A percentile compares a stretch with the other conserved stretches of the same genome.
These are phyloP conservation scores for Phytophthora foliorum DNA, from an alignment of 352 stramenopile species.

Conservation along the genomic window DNA sequence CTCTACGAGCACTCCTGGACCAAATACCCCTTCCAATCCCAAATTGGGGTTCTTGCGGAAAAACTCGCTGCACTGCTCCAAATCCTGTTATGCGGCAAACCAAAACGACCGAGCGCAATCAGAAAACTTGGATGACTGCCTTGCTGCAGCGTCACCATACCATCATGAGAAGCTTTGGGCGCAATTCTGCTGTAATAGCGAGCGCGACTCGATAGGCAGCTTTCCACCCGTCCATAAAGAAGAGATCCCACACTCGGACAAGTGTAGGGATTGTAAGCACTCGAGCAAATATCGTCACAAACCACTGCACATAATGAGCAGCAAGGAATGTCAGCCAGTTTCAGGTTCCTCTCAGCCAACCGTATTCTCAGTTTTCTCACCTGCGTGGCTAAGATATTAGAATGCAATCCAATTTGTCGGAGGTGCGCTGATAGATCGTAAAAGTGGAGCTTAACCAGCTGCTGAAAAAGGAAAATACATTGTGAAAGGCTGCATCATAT, in stretches of 20 bases:
- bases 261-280: conserved; percentile 57
- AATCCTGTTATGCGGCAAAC: conserved; percentile 46
- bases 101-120: background rate
- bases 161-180: conserved; percentile 64
- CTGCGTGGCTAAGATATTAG: conserved; percentile 82
- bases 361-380: conserved; percentile 31
- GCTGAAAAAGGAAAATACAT: conserved; percentile 83
- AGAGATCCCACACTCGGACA: conserved; percentile 74
- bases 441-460: conserved; percentile 76
- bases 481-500: conserved; percentile 52
- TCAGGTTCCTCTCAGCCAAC: too few relatives aligned
- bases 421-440: conserved; percentile 73
- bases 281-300: conserved; percentile 86
- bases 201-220: conserved; percentile 77
- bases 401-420: conserved; percentile 83
- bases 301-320: conserved; percentile 60
- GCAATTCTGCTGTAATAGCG: conserved; percentile 66
- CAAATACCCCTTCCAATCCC: conserved; percentile 48
- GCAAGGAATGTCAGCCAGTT: background rate
- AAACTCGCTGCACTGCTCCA: conserved; percentile 81
- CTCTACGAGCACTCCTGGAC: conserved; percentile 50
- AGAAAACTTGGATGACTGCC: background rate
- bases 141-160: conserved; percentile 28
- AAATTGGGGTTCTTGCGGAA: conserved; percentile 73
- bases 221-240: conserved; percentile 86